Evolutionary conservation across 1,284 basidiomycete genomes (phyloP).

Genomic region (Melanopsichium pennsylvanicum): DNA sequence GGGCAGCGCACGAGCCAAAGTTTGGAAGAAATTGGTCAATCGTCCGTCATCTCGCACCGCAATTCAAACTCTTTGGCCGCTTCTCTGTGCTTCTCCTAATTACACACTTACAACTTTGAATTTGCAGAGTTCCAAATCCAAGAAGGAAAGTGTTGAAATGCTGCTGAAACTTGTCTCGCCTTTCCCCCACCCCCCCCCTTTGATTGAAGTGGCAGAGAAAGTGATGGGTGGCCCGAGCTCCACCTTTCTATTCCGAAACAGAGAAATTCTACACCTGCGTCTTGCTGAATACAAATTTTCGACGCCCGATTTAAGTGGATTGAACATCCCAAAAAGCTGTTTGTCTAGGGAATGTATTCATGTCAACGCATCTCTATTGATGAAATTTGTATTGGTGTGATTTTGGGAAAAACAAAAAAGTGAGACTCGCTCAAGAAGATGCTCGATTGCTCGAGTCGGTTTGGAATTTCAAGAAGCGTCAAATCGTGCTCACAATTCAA

Average conservation of each 20-base stretch:
- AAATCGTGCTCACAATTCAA: too few relatives aligned
- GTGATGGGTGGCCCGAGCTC: constrained; percentile 15
- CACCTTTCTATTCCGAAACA: background rate
- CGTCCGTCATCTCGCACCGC: background rate
- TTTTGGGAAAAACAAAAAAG: background rate
- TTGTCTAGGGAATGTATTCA: background rate
- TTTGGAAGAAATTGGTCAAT: constrained; percentile 40
- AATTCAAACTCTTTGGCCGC: constrained; percentile 14
- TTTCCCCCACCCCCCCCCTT: background rate
- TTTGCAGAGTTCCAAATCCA: background rate
- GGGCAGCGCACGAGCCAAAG: constrained; percentile 28
- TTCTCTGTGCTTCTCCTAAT: too few relatives aligned
- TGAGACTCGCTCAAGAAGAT: too few relatives aligned
- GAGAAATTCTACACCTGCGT: background rate
- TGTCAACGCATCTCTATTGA: too few relatives aligned
- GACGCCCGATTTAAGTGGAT: too few relatives aligned
- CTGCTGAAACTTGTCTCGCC: constrained; percentile 3
- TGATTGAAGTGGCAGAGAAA: background rate
- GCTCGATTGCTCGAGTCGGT: background rate
- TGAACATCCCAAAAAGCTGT: constrained; percentile 11
- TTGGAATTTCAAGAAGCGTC: constrained; percentile 2
- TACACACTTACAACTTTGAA: too few relatives aligned
- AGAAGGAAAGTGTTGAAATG: background rate
- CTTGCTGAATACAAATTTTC: too few relatives aligned
- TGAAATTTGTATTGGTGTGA: too few relatives aligned